Evolutionary conservation across 75 land plant genomes (phyloP).

Genomic region (Ceratopteris richardii): DNA sequence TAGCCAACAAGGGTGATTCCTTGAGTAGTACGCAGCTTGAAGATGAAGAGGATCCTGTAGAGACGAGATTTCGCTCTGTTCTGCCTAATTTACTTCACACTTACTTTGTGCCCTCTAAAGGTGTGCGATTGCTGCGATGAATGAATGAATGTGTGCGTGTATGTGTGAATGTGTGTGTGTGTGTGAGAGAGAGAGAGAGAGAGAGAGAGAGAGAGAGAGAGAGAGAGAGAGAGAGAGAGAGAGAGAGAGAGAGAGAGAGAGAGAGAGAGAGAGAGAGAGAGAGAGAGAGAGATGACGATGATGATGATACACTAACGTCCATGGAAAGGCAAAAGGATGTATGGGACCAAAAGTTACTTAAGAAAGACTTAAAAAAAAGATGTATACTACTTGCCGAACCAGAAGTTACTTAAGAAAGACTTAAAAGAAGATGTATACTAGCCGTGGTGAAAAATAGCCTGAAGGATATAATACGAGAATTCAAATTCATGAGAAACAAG

Average conservation of each 20-base stretch:
- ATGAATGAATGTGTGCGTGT: not conserved
- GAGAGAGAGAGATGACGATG: no score
- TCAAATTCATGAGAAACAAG: no score
- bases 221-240: slow-evolving; percentile 6
- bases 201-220: slow-evolving; percentile 11
- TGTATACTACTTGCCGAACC: no score
- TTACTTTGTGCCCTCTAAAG: slow-evolving; percentile 73
- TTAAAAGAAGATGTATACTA: no score
- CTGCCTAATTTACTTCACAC: slow-evolving; percentile 86
- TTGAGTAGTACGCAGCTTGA: slow-evolving; percentile 24
- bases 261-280: not conserved
- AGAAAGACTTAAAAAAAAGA: no score
- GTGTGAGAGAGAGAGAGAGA: slow-evolving; percentile 8
- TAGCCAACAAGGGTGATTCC: slow-evolving; percentile 39
- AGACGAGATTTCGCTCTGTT: slow-evolving; percentile 72
- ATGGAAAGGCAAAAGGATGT: no score
- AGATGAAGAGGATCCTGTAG: slow-evolving; percentile 57
- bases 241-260: slow-evolving; percentile 3
- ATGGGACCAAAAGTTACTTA: no score
- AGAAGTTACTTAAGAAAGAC: no score
- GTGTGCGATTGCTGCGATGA: slow-evolving; percentile 24
- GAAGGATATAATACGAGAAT: no score
- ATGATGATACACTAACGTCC: no score
- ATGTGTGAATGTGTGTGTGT: not conserved
- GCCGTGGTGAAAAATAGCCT: no score